Evolutionary conservation across 345 rosid species (phyloP).

Genomic region (Lepidium africanum): DNA sequence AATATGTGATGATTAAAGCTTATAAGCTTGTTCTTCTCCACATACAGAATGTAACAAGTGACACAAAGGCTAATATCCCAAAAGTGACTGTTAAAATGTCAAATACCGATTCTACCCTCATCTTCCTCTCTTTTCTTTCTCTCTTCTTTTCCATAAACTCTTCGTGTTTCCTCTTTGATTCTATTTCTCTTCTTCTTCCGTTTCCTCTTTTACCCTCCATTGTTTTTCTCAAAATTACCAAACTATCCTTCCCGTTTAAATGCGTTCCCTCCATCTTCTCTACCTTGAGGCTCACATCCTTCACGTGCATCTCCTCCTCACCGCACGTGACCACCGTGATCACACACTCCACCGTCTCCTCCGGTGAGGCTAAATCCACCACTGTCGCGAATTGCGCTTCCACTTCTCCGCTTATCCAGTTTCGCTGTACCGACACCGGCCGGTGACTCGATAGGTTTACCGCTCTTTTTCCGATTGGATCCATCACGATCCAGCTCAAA

Average conservation of each 20-base stretch:
- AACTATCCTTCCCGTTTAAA: slow-evolving; percentile 56
- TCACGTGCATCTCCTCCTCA: slow-evolving; percentile 58
- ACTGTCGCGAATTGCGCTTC: slow-evolving; percentile 44
- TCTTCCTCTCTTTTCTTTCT: slow-evolving; percentile 41
- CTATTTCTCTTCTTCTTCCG: slow-evolving; percentile 20
- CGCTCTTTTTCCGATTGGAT: slow-evolving; percentile 44
- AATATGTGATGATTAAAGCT: neutral
- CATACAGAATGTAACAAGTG: slow-evolving; percentile 28
- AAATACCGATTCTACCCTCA: slow-evolving; percentile 40
- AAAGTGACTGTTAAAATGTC: slow-evolving; percentile 44
- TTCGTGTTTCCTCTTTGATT: slow-evolving; percentile 30
- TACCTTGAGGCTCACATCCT: slow-evolving; percentile 55
- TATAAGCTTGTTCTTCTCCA: slow-evolving; percentile 4
- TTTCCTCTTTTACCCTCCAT: slow-evolving; percentile 49
- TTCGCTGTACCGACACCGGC: slow-evolving; percentile 57
- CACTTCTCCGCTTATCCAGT: slow-evolving; percentile 73
- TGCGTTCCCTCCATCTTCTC: slow-evolving; percentile 68
- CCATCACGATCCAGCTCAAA: slow-evolving; percentile 72
- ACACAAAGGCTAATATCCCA: slow-evolving; percentile 37
- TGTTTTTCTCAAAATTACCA: slow-evolving; percentile 36
- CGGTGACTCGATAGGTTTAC: slow-evolving; percentile 56
- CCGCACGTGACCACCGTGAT: slow-evolving; percentile 53
- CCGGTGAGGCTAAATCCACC: neutral
- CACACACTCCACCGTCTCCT: slow-evolving; percentile 29
- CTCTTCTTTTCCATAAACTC: slow-evolving; percentile 43